Evolutionary conservation across 768 basidiomycete genomes (phyloP).

Genomic region (Pisolithus tinctorius): DNA sequence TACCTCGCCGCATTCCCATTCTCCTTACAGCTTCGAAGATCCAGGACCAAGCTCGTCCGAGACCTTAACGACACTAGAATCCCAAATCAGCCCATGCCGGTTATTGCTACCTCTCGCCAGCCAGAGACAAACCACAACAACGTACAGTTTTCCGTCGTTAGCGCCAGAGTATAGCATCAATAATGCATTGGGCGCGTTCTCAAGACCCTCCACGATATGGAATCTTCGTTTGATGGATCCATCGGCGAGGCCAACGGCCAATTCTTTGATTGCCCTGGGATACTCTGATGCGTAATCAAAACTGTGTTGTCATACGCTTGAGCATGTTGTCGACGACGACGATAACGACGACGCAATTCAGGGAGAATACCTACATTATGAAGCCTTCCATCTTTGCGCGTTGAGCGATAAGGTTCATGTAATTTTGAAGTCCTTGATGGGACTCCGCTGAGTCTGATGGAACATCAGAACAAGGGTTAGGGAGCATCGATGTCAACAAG

Average conservation of each 20-base stretch:
- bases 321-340: neutral
- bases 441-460: slow-evolving; percentile 49
- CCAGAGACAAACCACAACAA: neutral
- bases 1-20: neutral
- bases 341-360: neutral
- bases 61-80: slow-evolving; percentile 50
- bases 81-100: slow-evolving; percentile 1
- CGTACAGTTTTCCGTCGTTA: slow-evolving; percentile 73
- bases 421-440: slow-evolving; percentile 54
- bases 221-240: slow-evolving; percentile 77
- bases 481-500: neutral
- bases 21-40: neutral
- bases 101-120: neutral
- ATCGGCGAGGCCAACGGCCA: slow-evolving; percentile 50
- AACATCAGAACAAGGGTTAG: neutral
- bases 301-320: slow-evolving; percentile 29
- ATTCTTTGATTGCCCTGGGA: slow-evolving; percentile 48
- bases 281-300: slow-evolving; percentile 68
- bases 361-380: slow-evolving; percentile 50
- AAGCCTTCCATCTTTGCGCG: slow-evolving; percentile 82
- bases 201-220: slow-evolving; percentile 71
- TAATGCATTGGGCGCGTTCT: slow-evolving; percentile 65
- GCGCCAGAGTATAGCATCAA: slow-evolving; percentile 67
- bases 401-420: slow-evolving; percentile 63
- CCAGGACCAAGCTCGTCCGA: slow-evolving; percentile 29